Base-by-base conservation (phyloP, 192 early-diverging fungal species). In the Obelidium mucronatum region DNA sequence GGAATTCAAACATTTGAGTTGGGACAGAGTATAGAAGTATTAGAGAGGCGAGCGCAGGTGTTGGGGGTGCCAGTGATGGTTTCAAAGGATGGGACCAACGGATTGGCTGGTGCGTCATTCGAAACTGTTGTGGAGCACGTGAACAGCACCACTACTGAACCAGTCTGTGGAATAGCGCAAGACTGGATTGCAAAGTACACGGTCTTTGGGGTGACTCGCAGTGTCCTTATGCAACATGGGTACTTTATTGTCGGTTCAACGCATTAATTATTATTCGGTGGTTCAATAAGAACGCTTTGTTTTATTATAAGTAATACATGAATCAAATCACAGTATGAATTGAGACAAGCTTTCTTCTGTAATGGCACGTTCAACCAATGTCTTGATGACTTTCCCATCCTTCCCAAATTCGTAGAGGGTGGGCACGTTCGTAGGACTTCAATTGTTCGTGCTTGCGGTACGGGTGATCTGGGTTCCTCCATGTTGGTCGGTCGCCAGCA, bases 351-450 rank as follows among this genome's bases (percentile, higher is more conserved):
- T 28, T n/a, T 56, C 69, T 2, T 63, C 61, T n/a, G 63, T 56
- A 37, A 71, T 61, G 24, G 61, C 77, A 33, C 19, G 8, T 11
- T 78, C 77, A 11, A 73, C 69, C 0, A 78, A 51, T 48, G 63
- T 78, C 36, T 78, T 40, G 26, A 65, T 26, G 2, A 78, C 60
- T 36, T 63, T 65, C 1, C 77, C 77, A n/a, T 73, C 70, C 77
- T 73, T 78, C 31, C 51, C 63, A 62, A 78, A 64, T 42, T 78
- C 77, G 35, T 73, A 73, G 13, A 78, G 37, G 4, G 77, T 78
- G 15, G 77, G 77, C 36, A 78, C 62, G 31, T 35, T 26, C 1
- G 77, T 73, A n/a, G 3, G 31, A 35, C 70, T 65, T 33, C 59
- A 78, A 36, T 17, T 31, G 6, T n/a, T 34, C 31, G 30, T 78